A percentile compares a stretch with the other conserved stretches of the same genome.
Evolutionary conservation across 78 protist species (phyloP).

Genomic region (Dictyostelium capitatum): DNA sequence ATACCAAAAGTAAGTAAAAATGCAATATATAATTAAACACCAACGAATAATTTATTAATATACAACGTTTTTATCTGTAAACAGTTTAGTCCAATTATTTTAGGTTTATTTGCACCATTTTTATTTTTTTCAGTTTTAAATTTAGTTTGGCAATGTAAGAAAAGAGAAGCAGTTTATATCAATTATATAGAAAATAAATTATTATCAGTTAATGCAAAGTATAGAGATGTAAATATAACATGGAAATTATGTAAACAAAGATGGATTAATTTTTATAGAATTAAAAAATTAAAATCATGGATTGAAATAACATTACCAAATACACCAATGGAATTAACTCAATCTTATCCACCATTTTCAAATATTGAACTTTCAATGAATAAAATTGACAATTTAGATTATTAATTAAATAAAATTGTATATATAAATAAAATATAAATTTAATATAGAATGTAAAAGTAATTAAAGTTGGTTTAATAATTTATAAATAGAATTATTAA

Average conservation of each 20-base stretch:
- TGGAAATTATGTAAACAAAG: not conserved
- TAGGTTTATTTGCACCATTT: not conserved
- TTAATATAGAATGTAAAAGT: too few species aligned
- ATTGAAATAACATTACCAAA: conserved; percentile 8
- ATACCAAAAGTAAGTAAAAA: not conserved
- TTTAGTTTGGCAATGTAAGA: not conserved
- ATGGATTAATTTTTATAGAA: not conserved
- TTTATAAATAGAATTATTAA: too few species aligned
- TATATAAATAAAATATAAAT: too few species aligned
- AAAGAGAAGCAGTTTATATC: not conserved
- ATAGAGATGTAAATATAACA: not conserved
- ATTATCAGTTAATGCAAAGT: not conserved
- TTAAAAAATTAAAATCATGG: not conserved
- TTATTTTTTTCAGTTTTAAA: not conserved
- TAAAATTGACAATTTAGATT: too few species aligned
- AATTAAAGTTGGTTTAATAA: too few species aligned
- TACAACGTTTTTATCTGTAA: too few species aligned
- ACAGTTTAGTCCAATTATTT: not conserved
- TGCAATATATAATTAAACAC: too few species aligned
- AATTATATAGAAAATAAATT: not conserved
- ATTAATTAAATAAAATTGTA: too few species aligned
- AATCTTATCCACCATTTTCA: conserved; percentile 13
- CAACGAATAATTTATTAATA: too few species aligned
- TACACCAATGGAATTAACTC: not conserved
- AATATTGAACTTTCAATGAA: not conserved